Base-by-base conservation (phyloP, 495 filamentous ascomycete genomes). In the Amorphotheca resinae region DNA sequence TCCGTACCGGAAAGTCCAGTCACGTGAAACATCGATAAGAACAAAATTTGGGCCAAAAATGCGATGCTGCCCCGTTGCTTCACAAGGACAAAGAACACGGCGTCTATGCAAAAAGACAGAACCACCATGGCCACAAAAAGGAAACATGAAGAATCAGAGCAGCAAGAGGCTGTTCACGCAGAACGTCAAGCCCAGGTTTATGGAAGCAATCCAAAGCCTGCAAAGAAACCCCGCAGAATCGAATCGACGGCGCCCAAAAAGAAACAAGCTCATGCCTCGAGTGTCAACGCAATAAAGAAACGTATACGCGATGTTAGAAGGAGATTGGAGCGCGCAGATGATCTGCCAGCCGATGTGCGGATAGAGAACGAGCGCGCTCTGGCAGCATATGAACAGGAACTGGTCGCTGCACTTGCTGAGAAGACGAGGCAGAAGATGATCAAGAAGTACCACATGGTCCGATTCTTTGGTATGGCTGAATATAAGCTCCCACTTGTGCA, bases 371-470 rank as follows among this genome's bases (percentile, higher is more conserved):
- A 95, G 60, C 76, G 89, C 23, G 89, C 88, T 36, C 64, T 95
- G 33, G 70, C 69, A 17, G 78, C 78, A 0, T 86, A 83, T 58
- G 69, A 84, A 58, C 70, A 77, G 42, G 84, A 88, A 50, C 67
- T 96, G 14, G 69, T 60, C 18, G 63, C 67, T 32, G 64, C 65
- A 17, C 52, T 63, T 21, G 60, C 72, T 9, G 76, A 79, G 50
- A 79, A 73, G 55, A 61, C 64, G 38, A 73, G 80, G 46, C 72
- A 74, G 47, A 69, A 73, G 41, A 82, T 93, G 72, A 88, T 89
- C 38, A 73, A 69, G 57, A 86, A 77, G 53, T 98, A 95, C 56
- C 89, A 95, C 57, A 94, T 91, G 74, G 82, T 95, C 18, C 70
- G 91, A 37, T 98, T 98, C 59, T 84, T 82, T 71, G 72, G 87